Percentiles rank a stretch among this genome's conserved stretches.
Evolutionary conservation across 2,329 filamentous ascomycete genomes (phyloP).

Genomic region (Venturia aucupariae): DNA sequence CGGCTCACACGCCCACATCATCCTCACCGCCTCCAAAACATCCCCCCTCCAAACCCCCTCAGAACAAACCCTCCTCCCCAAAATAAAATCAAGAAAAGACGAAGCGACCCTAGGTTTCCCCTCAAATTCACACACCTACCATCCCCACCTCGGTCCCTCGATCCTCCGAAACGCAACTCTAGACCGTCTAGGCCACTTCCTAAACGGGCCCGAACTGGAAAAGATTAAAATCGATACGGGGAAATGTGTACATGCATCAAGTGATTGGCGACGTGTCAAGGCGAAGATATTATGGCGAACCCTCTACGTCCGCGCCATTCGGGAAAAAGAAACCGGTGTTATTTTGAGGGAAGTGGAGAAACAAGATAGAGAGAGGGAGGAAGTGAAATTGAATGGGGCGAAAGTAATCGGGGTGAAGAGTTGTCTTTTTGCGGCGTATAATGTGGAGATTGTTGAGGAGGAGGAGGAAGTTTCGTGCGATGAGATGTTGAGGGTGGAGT

Average conservation of each 20-base stretch:
- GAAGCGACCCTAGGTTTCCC: background rate
- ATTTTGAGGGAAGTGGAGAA: background rate
- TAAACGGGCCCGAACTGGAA: background rate
- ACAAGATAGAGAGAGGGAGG: background rate
- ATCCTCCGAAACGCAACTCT: background rate
- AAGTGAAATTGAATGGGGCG: background rate
- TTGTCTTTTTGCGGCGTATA: background rate
- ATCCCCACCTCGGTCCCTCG: background rate
- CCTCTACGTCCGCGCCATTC: background rate
- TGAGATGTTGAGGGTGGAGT: background rate
- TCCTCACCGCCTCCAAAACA: background rate
- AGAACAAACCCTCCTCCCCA: background rate
- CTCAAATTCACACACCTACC: background rate
- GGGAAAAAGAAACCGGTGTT: background rate
- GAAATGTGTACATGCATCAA: no score
- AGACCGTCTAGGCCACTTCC: background rate
- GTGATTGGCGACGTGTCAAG: background rate
- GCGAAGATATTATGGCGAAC: background rate
- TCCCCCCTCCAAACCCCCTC: background rate
- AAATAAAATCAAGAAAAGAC: slow-evolving; percentile 1
- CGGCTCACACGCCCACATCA: background rate
- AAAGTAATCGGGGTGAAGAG: background rate
- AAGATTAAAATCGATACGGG: background rate
- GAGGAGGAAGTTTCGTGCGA: background rate
- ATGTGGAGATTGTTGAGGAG: background rate